These are phyloP conservation scores for Xerocomus potaroensis DNA, from an alignment of 768 basidiomycete genomes.

Conservation along the genomic window DNA sequence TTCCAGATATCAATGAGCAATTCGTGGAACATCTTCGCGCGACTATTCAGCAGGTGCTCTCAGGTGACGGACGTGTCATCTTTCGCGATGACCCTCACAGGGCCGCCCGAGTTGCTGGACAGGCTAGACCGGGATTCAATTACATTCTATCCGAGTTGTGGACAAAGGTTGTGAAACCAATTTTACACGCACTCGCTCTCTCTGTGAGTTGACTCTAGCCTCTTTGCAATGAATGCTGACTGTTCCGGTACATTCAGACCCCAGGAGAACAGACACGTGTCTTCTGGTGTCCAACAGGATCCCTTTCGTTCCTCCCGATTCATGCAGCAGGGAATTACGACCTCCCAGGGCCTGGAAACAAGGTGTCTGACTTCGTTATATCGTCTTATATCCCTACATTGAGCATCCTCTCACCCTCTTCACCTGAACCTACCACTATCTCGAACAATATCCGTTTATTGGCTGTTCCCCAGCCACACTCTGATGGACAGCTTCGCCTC, in stretches of 20 bases:
- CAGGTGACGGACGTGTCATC: neutral
- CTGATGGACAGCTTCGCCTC: neutral
- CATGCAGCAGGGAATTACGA: neutral
- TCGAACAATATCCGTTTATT: neutral
- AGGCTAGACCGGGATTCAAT: neutral
- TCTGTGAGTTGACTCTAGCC: neutral
- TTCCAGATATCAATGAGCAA: neutral
- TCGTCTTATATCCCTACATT: neutral
- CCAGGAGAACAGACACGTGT: neutral
- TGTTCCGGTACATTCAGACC: neutral
- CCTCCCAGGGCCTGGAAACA: neutral
- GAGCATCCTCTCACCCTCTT: neutral
- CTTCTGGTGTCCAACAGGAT: neutral
- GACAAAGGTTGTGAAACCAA: neutral
- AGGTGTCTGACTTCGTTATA: neutral
- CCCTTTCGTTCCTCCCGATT: neutral
- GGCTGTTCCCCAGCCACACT: neutral
- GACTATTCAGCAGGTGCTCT: neutral
- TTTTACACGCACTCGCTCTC: neutral
- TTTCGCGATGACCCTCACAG: neutral
- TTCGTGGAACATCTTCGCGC: neutral
- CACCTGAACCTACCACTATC: neutral
- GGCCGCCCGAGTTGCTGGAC: neutral
- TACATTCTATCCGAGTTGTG: neutral
- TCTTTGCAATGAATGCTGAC: neutral